These are phyloP conservation scores for Lagenidium giganteum DNA, from an alignment of 352 stramenopile species.

Conservation along the genomic window DNA sequence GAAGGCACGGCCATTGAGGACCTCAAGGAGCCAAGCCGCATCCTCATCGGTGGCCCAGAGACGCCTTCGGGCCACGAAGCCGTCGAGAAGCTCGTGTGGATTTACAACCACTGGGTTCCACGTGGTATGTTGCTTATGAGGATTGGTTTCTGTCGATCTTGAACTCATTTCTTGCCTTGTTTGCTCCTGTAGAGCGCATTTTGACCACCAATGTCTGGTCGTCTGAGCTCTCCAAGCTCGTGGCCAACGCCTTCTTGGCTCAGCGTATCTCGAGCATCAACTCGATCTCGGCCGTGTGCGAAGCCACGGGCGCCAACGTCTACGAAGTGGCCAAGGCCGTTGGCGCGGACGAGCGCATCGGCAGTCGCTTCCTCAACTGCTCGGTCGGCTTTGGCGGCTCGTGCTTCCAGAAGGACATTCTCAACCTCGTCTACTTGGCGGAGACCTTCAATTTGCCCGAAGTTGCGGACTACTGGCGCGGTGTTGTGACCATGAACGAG, in stretches of 20 bases:
- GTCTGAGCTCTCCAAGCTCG: slow-evolving; percentile 99
- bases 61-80: slow-evolving; percentile 83
- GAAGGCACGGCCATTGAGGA: slow-evolving; percentile 98
- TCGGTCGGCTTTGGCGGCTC: slow-evolving; percentile 99
- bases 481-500: slow-evolving; percentile 99
- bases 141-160: background rate
- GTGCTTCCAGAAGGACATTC: slow-evolving; percentile 99
- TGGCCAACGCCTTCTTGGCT: slow-evolving; percentile 99
- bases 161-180: background rate
- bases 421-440: slow-evolving; percentile 99
- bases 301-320: slow-evolving; percentile 97
- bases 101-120: slow-evolving; percentile 98
- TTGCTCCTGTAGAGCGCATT: slow-evolving; percentile 82
- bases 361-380: slow-evolving; percentile 96
- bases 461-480: slow-evolving; percentile 98
- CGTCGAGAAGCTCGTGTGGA: slow-evolving; percentile 89
- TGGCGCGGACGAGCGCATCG: slow-evolving; percentile 97
- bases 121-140: slow-evolving; percentile 22
- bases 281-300: slow-evolving; percentile 99
- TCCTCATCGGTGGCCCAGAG: slow-evolving; percentile 98
- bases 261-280: slow-evolving; percentile 99
- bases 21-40: slow-evolving; percentile 92
- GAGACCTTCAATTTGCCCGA: slow-evolving; percentile 97
- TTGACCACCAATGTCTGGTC: slow-evolving; percentile 99
- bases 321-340: slow-evolving; percentile 97